phyloP scores from a whole-genome alignment of 2,329 filamentous ascomycete genomes.

The Proliferodiscus dingleyae region DNA sequence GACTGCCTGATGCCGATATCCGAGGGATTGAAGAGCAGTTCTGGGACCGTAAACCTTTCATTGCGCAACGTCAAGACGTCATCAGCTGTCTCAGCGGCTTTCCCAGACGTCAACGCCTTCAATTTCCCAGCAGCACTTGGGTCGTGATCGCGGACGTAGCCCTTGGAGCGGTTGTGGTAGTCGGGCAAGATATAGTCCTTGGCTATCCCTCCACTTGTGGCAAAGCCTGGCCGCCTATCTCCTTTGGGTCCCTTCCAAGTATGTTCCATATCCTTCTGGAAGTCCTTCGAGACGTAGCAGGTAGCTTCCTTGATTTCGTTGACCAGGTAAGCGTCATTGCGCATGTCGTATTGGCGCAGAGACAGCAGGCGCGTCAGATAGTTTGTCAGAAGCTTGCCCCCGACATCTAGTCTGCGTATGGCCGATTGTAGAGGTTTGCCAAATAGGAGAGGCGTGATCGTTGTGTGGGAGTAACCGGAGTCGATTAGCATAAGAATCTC shows the following conservation, averaged over 20 bases:
- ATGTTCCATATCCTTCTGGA: constrained; percentile 70
- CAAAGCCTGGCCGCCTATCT: constrained; percentile 46
- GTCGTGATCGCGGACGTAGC: constrained; percentile 74
- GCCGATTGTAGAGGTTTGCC: constrained; percentile 77
- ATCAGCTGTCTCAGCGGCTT: constrained; percentile 52
- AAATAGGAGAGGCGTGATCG: constrained; percentile 77
- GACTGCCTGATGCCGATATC: constrained; percentile 83
- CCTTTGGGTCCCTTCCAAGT: constrained; percentile 75
- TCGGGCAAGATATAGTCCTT: constrained; percentile 93
- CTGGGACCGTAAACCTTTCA: constrained; percentile 85
- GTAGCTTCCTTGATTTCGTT: constrained; percentile 93
- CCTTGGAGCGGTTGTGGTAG: constrained; percentile 55
- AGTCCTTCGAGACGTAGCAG: constrained; percentile 78
- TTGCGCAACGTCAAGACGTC: constrained; percentile 85
- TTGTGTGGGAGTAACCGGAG: constrained; percentile 89
- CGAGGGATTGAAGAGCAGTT: constrained; percentile 79
- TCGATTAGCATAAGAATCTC: constrained; percentile 88
- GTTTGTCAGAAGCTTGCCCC: constrained; percentile 90
- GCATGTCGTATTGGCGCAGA: constrained; percentile 89
- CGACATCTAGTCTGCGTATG: constrained; percentile 80
- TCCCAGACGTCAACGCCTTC: constrained; percentile 38
- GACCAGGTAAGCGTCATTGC: constrained; percentile 87
- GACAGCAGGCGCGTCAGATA: constrained; percentile 87
- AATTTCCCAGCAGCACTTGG: constrained; percentile 52
- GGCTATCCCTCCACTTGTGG: constrained; percentile 54